phyloP scores from a whole-genome alignment of 73 alveolate species.

The Durusdinium trenchii region DNA sequence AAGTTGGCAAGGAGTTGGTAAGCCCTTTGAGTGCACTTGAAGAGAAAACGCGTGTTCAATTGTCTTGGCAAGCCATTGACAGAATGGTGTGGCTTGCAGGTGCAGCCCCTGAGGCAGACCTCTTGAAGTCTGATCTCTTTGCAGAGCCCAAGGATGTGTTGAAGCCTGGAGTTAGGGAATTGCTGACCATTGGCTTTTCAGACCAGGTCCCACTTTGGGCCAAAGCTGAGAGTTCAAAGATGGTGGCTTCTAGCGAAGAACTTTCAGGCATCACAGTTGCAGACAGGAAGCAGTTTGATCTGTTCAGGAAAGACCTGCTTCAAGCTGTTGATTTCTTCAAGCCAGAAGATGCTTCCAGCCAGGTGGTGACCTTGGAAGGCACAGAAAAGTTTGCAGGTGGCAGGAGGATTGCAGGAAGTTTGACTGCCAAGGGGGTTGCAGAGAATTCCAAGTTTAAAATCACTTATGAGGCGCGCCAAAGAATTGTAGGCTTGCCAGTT shows the following conservation, averaged over 20 bases:
- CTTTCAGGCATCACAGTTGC: background rate
- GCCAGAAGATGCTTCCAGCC: background rate
- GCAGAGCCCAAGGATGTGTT: background rate
- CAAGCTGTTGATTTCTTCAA: background rate
- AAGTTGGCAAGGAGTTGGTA: background rate
- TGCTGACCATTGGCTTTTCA: background rate
- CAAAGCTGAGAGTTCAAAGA: background rate
- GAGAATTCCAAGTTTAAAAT: background rate
- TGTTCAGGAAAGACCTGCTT: background rate
- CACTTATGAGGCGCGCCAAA: constrained; percentile 31
- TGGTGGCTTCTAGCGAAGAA: background rate
- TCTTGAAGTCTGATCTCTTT: background rate
- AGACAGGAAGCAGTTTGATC: background rate
- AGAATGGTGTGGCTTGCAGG: background rate
- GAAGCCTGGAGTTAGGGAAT: background rate
- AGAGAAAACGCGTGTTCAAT: background rate
- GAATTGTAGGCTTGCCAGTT: background rate
- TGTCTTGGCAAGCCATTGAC: background rate
- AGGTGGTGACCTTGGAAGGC: background rate
- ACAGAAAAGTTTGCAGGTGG: background rate
- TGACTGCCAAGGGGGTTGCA: background rate
- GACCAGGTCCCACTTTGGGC: constrained; percentile 45
- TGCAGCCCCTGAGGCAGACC: background rate
- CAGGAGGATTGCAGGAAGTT: background rate
- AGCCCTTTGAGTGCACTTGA: background rate